These are phyloP conservation scores for Debaryomycetaceae sp. DNA, from an alignment of 1,139 yeast genomes.

Conservation along the genomic window DNA sequence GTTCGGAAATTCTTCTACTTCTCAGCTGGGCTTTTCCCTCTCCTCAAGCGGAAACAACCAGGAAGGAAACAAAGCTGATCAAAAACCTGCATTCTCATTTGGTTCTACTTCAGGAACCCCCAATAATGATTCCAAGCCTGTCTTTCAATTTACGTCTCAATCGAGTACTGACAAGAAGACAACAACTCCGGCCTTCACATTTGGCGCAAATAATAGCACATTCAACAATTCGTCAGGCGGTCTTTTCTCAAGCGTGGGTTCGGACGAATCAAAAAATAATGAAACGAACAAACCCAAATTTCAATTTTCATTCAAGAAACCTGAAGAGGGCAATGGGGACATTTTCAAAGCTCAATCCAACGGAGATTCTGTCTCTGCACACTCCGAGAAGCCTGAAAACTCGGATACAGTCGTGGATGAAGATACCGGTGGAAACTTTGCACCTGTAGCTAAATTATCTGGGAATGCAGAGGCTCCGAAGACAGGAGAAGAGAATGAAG, in stretches of 20 bases:
- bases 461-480: constrained; percentile 43
- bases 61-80: constrained; percentile 1
- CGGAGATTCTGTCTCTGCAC: constrained; percentile 6
- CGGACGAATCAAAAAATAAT: constrained; percentile 9
- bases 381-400: constrained; percentile 7
- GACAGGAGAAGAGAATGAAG: constrained; percentile 89
- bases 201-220: constrained; percentile 2
- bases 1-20: not conserved
- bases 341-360: not conserved
- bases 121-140: constrained; percentile 15
- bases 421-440: constrained; percentile 45
- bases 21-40: not conserved
- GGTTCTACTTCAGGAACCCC: constrained; percentile 7
- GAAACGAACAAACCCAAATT: constrained; percentile 2
- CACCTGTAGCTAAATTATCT: constrained; percentile 41
- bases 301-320: constrained; percentile 22
- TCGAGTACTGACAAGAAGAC: not conserved
- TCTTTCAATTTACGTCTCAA: constrained; percentile 8
- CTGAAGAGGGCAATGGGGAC: not conserved
- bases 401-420: constrained; percentile 29
- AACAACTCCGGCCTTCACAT: constrained; percentile 2
- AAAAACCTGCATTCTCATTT: constrained; percentile 17
- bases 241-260: constrained; percentile 17
- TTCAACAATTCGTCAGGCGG: constrained; percentile 11
- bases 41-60: constrained; percentile 1